Evolutionary conservation across 1,139 yeast species (phyloP).

Genomic region (Citeromyces hawaiiensis): DNA sequence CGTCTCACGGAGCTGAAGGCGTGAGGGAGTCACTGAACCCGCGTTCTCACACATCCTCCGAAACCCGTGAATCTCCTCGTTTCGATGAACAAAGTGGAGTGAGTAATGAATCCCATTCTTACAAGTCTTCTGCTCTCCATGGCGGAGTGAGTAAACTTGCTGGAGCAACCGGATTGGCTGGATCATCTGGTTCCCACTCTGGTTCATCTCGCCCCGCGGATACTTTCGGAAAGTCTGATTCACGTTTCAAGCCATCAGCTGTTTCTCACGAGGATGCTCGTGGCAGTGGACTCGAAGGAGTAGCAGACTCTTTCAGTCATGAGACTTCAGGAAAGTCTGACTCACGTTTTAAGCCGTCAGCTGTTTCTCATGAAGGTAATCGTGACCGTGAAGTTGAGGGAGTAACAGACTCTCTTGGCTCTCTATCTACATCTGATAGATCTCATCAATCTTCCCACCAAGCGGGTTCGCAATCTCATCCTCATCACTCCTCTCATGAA

Average conservation of each 20-base stretch:
- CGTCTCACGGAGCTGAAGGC: background rate
- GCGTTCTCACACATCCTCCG: background rate
- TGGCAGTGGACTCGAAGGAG: too few species aligned
- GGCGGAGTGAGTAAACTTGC: background rate
- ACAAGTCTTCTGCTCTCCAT: background rate
- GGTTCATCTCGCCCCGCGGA: background rate
- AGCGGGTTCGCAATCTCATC: background rate
- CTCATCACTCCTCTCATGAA: background rate
- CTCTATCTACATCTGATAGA: background rate
- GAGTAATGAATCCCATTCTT: too few species aligned
- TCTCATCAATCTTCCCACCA: background rate
- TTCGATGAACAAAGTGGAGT: background rate
- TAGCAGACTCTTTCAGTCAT: too few species aligned
- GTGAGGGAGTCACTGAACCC: background rate
- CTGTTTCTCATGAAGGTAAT: background rate
- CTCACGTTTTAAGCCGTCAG: background rate
- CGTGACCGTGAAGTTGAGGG: background rate
- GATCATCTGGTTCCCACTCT: background rate
- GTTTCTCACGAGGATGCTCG: background rate
- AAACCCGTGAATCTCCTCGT: background rate
- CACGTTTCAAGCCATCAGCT: background rate
- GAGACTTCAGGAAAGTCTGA: background rate
- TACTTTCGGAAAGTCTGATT: background rate
- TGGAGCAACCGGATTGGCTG: background rate
- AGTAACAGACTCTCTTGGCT: background rate